Evolutionary conservation across 225 moss, liverwort and hornwort genomes (phyloP).

Genomic region (Takakia lepidozioides): DNA sequence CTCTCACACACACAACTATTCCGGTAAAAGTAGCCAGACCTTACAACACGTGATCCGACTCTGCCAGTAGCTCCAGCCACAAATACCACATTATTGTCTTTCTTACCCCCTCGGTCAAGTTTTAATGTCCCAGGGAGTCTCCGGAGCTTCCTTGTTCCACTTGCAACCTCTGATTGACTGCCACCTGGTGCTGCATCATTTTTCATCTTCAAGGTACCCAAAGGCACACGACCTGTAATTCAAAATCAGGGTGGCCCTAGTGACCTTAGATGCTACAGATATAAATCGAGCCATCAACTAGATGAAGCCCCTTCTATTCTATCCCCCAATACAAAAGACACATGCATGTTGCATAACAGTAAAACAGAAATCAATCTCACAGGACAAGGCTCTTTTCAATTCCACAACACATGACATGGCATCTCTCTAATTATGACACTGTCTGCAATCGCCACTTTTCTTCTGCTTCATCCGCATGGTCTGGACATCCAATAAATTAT

Average conservation of each 20-base stretch:
- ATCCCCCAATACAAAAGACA: not conserved
- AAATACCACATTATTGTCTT: slow-evolving; percentile 61
- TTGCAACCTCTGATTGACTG: slow-evolving; percentile 11
- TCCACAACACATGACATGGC: too few species aligned
- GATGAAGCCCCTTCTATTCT: too few species aligned
- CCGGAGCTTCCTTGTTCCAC: slow-evolving; percentile 31
- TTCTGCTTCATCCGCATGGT: too few species aligned
- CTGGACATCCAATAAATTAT: too few species aligned
- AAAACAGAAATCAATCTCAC: not conserved
- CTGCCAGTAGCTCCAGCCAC: slow-evolving; percentile 93
- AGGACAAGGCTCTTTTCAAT: too few species aligned
- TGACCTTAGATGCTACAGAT: too few species aligned
- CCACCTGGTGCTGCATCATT: slow-evolving; percentile 16
- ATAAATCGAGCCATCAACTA: too few species aligned
- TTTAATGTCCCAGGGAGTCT: slow-evolving; percentile 29
- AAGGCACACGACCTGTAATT: slow-evolving; percentile 13
- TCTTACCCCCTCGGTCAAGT: slow-evolving; percentile 22
- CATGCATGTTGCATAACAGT: not conserved
- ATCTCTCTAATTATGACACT: too few species aligned
- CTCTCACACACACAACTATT: too few species aligned
- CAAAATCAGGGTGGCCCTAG: too few species aligned
- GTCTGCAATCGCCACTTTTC: too few species aligned
- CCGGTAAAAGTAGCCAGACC: slow-evolving; percentile 19
- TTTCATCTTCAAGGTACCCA: slow-evolving; percentile 20
- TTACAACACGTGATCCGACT: slow-evolving; percentile 78